phyloP scores from a whole-genome alignment of 192 early-diverging fungal genomes.

The Podila minutissima region DNA sequence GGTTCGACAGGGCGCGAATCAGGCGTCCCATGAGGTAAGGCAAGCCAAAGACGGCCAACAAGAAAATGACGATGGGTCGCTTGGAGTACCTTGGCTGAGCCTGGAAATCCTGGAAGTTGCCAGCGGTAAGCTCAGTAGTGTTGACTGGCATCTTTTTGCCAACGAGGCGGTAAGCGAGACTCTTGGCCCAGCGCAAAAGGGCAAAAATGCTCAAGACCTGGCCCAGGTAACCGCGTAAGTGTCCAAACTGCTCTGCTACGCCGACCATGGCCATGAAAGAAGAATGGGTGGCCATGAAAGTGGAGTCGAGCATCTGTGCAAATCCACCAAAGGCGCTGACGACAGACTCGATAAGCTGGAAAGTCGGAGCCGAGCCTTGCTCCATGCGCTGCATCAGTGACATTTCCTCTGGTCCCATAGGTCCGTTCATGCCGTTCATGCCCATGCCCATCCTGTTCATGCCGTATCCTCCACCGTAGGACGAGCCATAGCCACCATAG shows the following conservation, averaged over 20 bases:
- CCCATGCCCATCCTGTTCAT: slow-evolving; percentile 51
- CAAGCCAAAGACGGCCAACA: slow-evolving; percentile 87
- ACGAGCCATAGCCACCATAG: slow-evolving; percentile 45
- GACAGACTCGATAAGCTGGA: slow-evolving; percentile 91
- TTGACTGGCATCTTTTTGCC: slow-evolving; percentile 77
- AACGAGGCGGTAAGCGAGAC: slow-evolving; percentile 69
- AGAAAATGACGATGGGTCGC: slow-evolving; percentile 83
- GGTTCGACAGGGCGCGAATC: slow-evolving; percentile 75
- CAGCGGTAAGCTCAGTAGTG: slow-evolving; percentile 74
- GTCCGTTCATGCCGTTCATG: slow-evolving; percentile 60
- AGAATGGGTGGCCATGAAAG: slow-evolving; percentile 95
- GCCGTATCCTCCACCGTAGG: slow-evolving; percentile 51
- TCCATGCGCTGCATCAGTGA: slow-evolving; percentile 87
- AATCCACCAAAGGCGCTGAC: slow-evolving; percentile 98
- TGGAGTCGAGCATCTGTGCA: slow-evolving; percentile 97
- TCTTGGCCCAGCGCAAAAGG: slow-evolving; percentile 74
- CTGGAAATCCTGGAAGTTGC: slow-evolving; percentile 81
- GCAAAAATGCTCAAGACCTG: slow-evolving; percentile 86
- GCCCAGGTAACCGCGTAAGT: slow-evolving; percentile 85
- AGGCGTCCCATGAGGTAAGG: slow-evolving; percentile 94
- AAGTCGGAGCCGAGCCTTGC: slow-evolving; percentile 90
- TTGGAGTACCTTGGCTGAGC: slow-evolving; percentile 62
- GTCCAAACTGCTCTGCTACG: slow-evolving; percentile 98
- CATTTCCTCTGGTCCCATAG: slow-evolving; percentile 72
- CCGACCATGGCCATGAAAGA: slow-evolving; percentile 96